phyloP scores from a whole-genome alignment of 2,329 filamentous ascomycete genomes.

The Aschersonia sp. region DNA sequence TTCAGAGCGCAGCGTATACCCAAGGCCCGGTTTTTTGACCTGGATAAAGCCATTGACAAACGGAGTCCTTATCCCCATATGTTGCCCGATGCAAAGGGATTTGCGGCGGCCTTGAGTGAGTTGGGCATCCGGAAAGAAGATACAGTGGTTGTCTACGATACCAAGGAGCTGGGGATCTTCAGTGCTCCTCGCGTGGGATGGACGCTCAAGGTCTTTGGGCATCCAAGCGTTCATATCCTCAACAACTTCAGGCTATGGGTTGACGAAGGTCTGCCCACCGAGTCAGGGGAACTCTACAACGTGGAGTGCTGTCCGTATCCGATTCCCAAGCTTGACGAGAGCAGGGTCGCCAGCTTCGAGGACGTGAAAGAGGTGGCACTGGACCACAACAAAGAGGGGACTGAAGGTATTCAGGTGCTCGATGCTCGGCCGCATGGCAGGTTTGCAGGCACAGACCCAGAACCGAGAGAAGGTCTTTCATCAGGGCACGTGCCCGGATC shows the following conservation, averaged over 20 bases:
- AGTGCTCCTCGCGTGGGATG: constrained; percentile 86
- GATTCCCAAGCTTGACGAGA: constrained; percentile 44
- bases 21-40: constrained; percentile 85
- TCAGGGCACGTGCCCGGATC: constrained; percentile 89
- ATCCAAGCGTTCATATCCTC: constrained; percentile 72
- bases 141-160: constrained; percentile 86
- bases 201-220: constrained; percentile 85
- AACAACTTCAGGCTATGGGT: constrained; percentile 97
- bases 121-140: constrained; percentile 81
- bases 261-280: constrained; percentile 65
- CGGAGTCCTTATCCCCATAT: constrained; percentile 90
- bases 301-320: constrained; percentile 52
- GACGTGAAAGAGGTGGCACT: constrained; percentile 65
- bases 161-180: constrained; percentile 82
- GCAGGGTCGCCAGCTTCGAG: constrained; percentile 66
- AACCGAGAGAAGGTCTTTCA: constrained; percentile 72
- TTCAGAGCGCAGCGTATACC: constrained; percentile 79
- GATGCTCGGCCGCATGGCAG: constrained; percentile 72
- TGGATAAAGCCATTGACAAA: constrained; percentile 81
- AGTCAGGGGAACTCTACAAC: constrained; percentile 60
- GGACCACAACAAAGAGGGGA: constrained; percentile 68
- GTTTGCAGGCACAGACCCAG: constrained; percentile 70
- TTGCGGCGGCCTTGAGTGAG: constrained; percentile 77
- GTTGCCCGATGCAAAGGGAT: constrained; percentile 69
- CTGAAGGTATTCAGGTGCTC: constrained; percentile 72